Base-by-base conservation (phyloP, 2,329 filamentous ascomycete species). In the Cadophora gregata region DNA sequence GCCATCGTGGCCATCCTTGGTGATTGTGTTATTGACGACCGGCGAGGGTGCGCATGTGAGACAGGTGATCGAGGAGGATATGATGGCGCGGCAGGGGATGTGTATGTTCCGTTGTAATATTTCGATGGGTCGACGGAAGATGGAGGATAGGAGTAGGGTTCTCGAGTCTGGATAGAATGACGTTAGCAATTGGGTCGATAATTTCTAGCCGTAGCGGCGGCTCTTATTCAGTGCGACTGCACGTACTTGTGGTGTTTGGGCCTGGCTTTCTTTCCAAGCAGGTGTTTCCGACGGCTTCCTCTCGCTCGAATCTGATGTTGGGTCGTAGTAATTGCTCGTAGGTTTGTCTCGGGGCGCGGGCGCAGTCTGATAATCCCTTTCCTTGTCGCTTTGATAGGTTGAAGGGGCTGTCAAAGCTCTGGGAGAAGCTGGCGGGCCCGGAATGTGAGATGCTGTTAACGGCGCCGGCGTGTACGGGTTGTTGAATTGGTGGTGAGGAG, bases 51-150 rank as follows among this genome's bases (percentile, higher is more conserved):
- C 16, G 82, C 79, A 69, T 84, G 84, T 19, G 83, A 78, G 69
- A 82, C 73, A 33, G 85, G 85, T 65, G 85, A 87, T 62, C 80
- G 81, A 27, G 83, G 80, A 56, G 81, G 79, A 69, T 82, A 83
- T 24, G 79, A 78, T 27, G 67, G 24, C n/a, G 81, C 74, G 63
- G 79, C 75, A 42, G 85, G 83, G 56, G 85, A 86, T 61, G 80
- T 80, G 75, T 84, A 84, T 72, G 76, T 77, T 68, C 79, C 79
- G 79, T 82, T 84, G 76, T 83, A 83, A 71, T 85, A 86, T 56
- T 82, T 79, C 51, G 82, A 75, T 63, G 77, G 78, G 66, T 85
- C 83, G 69, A 77, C 74, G 25, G 78, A 72, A 59, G 76, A 70
- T 70, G 78, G 74, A 50, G 81, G 70, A 76, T 85, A 84, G 64